Percentiles rank a stretch among this genome's conserved stretches.
Evolutionary conservation across 768 basidiomycete species (phyloP).

Genomic region (Lactarius evosmus): DNA sequence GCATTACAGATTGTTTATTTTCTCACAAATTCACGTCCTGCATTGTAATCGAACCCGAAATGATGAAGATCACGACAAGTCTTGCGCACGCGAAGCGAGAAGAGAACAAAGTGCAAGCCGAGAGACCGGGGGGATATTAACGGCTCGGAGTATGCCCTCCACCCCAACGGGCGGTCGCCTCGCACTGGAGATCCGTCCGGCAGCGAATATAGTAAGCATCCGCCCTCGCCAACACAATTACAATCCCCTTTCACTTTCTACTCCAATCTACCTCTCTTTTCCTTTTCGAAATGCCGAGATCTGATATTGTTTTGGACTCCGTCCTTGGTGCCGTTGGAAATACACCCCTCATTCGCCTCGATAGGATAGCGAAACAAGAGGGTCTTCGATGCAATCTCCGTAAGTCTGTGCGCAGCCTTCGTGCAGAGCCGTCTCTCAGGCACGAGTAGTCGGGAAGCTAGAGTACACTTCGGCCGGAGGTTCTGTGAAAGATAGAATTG

Average conservation of each 20-base stretch:
- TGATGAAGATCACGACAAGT: neutral
- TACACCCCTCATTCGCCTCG: constrained; percentile 86
- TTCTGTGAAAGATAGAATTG: constrained; percentile 94
- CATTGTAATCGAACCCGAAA: neutral
- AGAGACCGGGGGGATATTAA: neutral
- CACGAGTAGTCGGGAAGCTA: constrained; percentile 70
- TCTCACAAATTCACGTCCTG: neutral
- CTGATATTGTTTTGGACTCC: constrained; percentile 62
- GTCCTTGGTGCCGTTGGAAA: constrained; percentile 86
- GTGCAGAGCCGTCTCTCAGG: neutral
- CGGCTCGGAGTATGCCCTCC: neutral
- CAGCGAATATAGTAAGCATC: neutral
- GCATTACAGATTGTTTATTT: neutral
- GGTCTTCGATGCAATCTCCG: constrained; percentile 87
- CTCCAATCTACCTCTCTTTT: neutral
- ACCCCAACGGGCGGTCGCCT: neutral
- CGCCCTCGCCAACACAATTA: neutral
- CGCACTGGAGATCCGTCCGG: neutral
- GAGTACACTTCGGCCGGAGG: constrained; percentile 92
- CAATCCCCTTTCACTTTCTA: neutral
- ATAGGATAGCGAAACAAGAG: constrained; percentile 68
- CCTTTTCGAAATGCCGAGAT: constrained; percentile 39
- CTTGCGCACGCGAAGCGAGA: neutral
- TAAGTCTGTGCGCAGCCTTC: constrained; percentile 42
- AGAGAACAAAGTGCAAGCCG: neutral